A percentile compares a stretch with the other conserved stretches of the same genome.
phyloP scores from a whole-genome alignment of 495 filamentous ascomycete genomes.

The Saxophila tyrrhenica region DNA sequence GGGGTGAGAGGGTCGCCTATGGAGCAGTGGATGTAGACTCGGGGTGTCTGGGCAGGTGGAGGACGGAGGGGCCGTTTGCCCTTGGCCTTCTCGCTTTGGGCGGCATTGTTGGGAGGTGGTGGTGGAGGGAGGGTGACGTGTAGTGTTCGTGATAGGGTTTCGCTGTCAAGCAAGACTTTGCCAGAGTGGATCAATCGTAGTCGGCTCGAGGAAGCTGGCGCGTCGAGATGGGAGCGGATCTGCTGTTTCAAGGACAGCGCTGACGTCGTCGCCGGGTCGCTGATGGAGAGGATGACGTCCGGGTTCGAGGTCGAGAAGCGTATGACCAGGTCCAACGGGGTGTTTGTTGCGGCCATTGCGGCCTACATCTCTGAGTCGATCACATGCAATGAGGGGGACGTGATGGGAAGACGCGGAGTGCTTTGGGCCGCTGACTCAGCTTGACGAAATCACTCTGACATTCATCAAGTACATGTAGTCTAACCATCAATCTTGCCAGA shows the following conservation, averaged over 20 bases:
- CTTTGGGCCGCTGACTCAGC: neutral
- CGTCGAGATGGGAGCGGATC: conserved; percentile 62
- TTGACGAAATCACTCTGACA: no score
- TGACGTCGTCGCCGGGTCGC: conserved; percentile 53
- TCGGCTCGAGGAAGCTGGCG: conserved; percentile 47
- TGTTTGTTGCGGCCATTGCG: neutral
- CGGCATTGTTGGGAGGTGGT: conserved; percentile 21
- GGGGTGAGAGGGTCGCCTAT: conserved; percentile 63
- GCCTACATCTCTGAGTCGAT: neutral
- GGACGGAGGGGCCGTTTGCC: conserved; percentile 43
- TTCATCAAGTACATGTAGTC: no score
- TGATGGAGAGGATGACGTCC: conserved; percentile 69
- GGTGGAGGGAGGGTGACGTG: conserved; percentile 45
- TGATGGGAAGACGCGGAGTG: no score
- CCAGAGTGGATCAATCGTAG: conserved; percentile 83
- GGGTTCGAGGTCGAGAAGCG: conserved; percentile 78
- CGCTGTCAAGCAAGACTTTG: conserved; percentile 63
- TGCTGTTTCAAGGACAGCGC: conserved; percentile 65
- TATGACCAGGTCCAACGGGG: conserved; percentile 56
- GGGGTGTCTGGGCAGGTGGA: conserved; percentile 12
- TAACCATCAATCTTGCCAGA: no score
- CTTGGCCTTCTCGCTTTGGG: conserved; percentile 36
- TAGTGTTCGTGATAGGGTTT: conserved; percentile 53
- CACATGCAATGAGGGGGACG: neutral
- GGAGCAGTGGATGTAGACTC: conserved; percentile 81